Percentiles rank a stretch among this genome's conserved stretches.
These are phyloP conservation scores for Primulina huaijiensis DNA, from an alignment of 257 asterid genomes.

Conservation along the genomic window DNA sequence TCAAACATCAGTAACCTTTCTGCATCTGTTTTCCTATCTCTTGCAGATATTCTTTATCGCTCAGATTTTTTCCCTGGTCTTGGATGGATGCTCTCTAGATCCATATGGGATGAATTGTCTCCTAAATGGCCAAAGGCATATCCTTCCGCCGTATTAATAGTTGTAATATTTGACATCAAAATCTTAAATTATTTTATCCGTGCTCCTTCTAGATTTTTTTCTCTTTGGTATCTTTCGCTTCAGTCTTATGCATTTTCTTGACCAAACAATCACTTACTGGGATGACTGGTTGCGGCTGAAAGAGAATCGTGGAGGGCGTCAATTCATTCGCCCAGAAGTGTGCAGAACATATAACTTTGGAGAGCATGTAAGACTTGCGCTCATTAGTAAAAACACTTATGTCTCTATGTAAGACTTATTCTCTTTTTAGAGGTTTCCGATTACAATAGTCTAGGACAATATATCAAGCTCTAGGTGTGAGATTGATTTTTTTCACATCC, in stretches of 20 bases:
- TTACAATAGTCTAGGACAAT: not conserved
- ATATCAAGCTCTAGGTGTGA: not conserved
- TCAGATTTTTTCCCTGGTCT: slow-evolving; percentile 99
- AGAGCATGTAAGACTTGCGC: slow-evolving; percentile 71
- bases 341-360: slow-evolving; percentile 98
- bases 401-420: slow-evolving; percentile 7
- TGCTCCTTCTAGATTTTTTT: slow-evolving; percentile 1
- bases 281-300: slow-evolving; percentile 97
- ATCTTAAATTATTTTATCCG: slow-evolving; percentile 10
- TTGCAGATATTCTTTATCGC: slow-evolving; percentile 90
- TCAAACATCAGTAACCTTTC: slow-evolving; percentile 13
- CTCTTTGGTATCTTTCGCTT: slow-evolving; percentile 14
- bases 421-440: not conserved
- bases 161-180: slow-evolving; percentile 16
- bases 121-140: slow-evolving; percentile 99
- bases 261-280: slow-evolving; percentile 86
- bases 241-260: slow-evolving; percentile 56
- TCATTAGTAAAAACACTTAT: not conserved
- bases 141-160: slow-evolving; percentile 52
- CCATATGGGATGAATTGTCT: slow-evolving; percentile 94
- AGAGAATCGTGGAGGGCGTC: slow-evolving; percentile 86
- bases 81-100: slow-evolving; percentile 95
- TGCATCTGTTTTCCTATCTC: slow-evolving; percentile 23
- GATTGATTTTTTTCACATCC: not conserved
- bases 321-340: slow-evolving; percentile 97